A percentile compares a stretch with the other conserved stretches of the same genome.
Evolutionary conservation across 2,329 filamentous ascomycete species (phyloP).

Genomic region (Lasiodiplodia gonubiensis): DNA sequence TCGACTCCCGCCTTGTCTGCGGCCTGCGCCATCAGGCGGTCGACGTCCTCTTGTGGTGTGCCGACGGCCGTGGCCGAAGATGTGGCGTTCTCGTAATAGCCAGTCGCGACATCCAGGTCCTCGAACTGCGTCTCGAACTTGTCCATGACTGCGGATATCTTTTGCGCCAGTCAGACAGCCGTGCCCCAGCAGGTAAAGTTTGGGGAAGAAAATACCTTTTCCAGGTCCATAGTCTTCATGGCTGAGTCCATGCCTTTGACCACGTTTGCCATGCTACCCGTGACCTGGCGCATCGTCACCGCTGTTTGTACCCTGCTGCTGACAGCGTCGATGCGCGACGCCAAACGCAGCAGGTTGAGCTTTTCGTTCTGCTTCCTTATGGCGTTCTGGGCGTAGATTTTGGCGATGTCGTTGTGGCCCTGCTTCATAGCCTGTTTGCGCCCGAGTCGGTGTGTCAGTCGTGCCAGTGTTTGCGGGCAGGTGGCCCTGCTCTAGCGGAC

Average conservation of each 20-base stretch:
- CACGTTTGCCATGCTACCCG: constrained; percentile 66
- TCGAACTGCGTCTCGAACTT: constrained; percentile 65
- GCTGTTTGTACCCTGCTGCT: constrained; percentile 66
- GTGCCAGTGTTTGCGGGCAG: background rate
- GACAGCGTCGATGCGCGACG: constrained; percentile 65
- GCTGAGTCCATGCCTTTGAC: constrained; percentile 66
- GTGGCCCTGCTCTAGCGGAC: background rate
- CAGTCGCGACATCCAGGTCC: constrained; percentile 57
- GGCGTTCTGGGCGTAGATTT: constrained; percentile 68
- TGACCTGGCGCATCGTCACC: constrained; percentile 67
- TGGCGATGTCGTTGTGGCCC: constrained; percentile 65
- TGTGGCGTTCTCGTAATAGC: constrained; percentile 87
- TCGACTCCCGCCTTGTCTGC: constrained; percentile 89
- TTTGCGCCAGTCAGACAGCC: background rate
- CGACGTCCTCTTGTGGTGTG: constrained; percentile 82
- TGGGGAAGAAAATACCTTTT: constrained; percentile 55
- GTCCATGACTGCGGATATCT: constrained; percentile 71
- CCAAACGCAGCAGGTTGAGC: constrained; percentile 63
- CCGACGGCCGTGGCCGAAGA: constrained; percentile 75
- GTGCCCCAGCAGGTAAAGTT: background rate
- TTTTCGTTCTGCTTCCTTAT: constrained; percentile 69
- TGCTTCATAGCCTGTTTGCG: constrained; percentile 62
- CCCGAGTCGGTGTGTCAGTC: background rate
- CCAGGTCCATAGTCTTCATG: constrained; percentile 68
- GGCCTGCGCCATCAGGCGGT: constrained; percentile 81